These are phyloP conservation scores for Lactarius hengduanensis DNA, from an alignment of 768 basidiomycete genomes.

Conservation along the genomic window DNA sequence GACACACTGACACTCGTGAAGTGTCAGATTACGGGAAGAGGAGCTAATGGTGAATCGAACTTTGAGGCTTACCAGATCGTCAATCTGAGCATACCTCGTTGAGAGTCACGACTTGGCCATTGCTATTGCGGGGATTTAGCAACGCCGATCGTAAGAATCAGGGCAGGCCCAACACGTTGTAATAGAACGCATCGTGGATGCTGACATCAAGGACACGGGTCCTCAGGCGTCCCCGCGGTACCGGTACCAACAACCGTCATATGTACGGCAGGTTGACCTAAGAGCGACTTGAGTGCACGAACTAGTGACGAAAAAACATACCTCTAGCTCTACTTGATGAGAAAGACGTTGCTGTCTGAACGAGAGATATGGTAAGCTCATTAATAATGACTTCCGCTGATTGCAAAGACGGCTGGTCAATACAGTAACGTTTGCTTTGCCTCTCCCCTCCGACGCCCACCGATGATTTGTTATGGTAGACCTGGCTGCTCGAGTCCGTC, in stretches of 20 bases:
- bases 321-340: slow-evolving; percentile 13
- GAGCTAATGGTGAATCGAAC: slow-evolving; percentile 8
- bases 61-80: slow-evolving; percentile 13
- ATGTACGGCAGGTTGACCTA: slow-evolving; percentile 25
- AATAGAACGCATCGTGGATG: slow-evolving; percentile 10
- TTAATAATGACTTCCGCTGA: not conserved
- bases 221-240: not conserved
- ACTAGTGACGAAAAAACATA: slow-evolving; percentile 24
- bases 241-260: slow-evolving; percentile 14
- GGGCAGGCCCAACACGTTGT: slow-evolving; percentile 21
- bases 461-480: not conserved
- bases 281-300: slow-evolving; percentile 14
- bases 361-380: not conserved
- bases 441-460: slow-evolving; percentile 2
- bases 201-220: slow-evolving; percentile 15
- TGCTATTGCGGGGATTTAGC: slow-evolving; percentile 17
- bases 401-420: not conserved
- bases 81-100: slow-evolving; percentile 3
- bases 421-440: not conserved
- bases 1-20: slow-evolving; percentile 16
- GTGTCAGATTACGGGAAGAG: slow-evolving; percentile 10
- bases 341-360: slow-evolving; percentile 1
- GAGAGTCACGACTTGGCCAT: not conserved
- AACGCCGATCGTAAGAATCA: slow-evolving; percentile 17
- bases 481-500: not conserved